phyloP scores from a whole-genome alignment of 768 basidiomycete genomes.

The Hericium rajendrae region DNA sequence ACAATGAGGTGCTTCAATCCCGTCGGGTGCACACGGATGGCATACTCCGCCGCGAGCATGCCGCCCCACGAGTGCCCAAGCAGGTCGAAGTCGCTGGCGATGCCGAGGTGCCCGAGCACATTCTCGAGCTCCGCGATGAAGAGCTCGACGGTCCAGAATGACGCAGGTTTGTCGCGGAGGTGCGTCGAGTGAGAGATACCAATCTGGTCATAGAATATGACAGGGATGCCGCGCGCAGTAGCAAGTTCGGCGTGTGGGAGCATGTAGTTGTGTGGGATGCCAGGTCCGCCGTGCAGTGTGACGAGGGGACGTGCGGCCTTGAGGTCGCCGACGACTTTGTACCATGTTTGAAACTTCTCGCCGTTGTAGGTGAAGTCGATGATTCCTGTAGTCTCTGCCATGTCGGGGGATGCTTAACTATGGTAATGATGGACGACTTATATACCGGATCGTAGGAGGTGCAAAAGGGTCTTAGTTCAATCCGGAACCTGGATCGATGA shows the following conservation, averaged over 20 bases:
- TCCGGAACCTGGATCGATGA: too few relatives aligned
- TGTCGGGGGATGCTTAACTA: background rate
- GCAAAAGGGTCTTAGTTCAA: too few relatives aligned
- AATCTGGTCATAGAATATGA: constrained; percentile 45
- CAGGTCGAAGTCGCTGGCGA: constrained; percentile 32
- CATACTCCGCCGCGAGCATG: constrained; percentile 37
- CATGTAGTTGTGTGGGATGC: constrained; percentile 33
- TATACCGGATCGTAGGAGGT: too few relatives aligned
- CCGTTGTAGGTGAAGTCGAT: background rate
- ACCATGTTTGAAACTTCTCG: constrained; percentile 35
- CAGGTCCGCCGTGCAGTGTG: constrained; percentile 46
- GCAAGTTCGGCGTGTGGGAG: constrained; percentile 30
- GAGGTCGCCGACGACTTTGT: constrained; percentile 36
- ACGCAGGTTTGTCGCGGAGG: constrained; percentile 25
- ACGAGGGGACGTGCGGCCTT: constrained; percentile 32
- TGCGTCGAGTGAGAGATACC: constrained; percentile 44
- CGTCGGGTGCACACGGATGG: constrained; percentile 27
- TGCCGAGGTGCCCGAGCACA: constrained; percentile 31
- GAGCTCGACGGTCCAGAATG: constrained; percentile 38
- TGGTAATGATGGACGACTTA: too few relatives aligned
- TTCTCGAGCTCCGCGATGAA: constrained; percentile 48
- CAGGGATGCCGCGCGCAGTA: constrained; percentile 27
- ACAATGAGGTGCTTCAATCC: constrained; percentile 40
- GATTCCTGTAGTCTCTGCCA: background rate
- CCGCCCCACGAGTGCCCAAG: constrained; percentile 54